Evolutionary conservation across 1,284 basidiomycete genomes (phyloP), one percentile per base, ranked within the genome.

Genomic region (Cryptococcus wingfieldii): DNA sequence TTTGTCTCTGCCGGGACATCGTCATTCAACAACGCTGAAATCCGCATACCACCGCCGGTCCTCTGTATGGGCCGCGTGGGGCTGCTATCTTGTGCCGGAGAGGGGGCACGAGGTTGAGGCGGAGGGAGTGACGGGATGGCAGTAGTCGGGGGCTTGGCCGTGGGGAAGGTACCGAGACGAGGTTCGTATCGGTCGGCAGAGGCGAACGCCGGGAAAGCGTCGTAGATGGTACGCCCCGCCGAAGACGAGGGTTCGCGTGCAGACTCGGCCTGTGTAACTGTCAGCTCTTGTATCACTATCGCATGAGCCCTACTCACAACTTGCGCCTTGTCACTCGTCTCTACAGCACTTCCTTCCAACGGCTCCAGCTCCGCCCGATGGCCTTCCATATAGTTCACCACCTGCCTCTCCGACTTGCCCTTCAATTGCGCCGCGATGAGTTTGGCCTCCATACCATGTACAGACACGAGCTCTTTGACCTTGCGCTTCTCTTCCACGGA

Each of bases 401-500:
- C 87, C 79, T 92, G 89, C 8, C 84, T 80, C 4, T 84, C 83
- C 9, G 87, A 89, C 84, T 92, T 92, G 68, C 84, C 85, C 8
- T 84, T 83, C 77, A 93, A 82, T 7, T 82, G 82, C 4, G 84
- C 81, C 1, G 89, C 84, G 47, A 93, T 87, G 16, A 83, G 80
- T 60, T 85, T 83, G 74, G 88, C 88, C 66, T 91, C 83, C 62
- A 84, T 83, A 41, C 89, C 89, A 69, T 89, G 81, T 59, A 84
- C 79, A 14, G 79, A 77, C 14, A 91, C 79, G 34, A 90, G 80
- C 37, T 81, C 77, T 53, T 87, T 70, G 71, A 92, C 88, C 62
- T 77, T 70, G 61, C 72, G 72, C 56, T 79, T 76, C 68, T 83
- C 80, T 16, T 79, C 77, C 10, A 79, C 78, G 0, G 81, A 81